Evolutionary conservation across 208 protist genomes (phyloP).

Genomic region (Naegleria fowleri): DNA sequence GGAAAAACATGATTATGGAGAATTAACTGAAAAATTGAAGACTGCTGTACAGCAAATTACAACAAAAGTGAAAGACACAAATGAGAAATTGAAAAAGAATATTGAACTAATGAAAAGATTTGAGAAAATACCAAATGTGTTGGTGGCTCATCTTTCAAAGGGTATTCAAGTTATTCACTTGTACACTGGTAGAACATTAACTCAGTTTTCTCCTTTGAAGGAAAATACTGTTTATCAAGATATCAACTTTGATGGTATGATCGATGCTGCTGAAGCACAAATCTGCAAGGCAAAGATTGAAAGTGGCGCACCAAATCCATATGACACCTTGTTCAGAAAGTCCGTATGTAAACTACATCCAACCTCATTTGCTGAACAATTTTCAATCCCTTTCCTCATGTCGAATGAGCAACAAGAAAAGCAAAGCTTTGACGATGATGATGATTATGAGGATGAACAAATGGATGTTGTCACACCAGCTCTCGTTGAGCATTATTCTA

Average conservation of each 20-base stretch:
- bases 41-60: background rate
- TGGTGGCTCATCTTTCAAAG: conserved; percentile 65
- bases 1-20: conserved; percentile 62
- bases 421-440: background rate
- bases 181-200: conserved; percentile 68
- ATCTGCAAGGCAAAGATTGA: background rate
- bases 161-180: conserved; percentile 75
- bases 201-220: conserved; percentile 58
- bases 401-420: background rate
- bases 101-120: conserved; percentile 23
- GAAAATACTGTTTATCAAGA: conserved; percentile 64
- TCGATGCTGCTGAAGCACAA: conserved; percentile 23
- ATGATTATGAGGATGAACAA: background rate
- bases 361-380: background rate
- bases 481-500: background rate
- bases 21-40: conserved; percentile 51
- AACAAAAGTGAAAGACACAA: conserved; percentile 17
- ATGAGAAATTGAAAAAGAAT: background rate
- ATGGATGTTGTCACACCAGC: background rate
- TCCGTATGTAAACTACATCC: background rate
- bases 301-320: background rate
- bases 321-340: background rate
- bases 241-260: conserved; percentile 63
- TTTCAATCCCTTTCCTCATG: background rate
- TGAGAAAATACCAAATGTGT: conserved; percentile 53